Base-by-base conservation (phyloP, 1,139 yeast genomes). In the Petasospora rhodanensis region DNA sequence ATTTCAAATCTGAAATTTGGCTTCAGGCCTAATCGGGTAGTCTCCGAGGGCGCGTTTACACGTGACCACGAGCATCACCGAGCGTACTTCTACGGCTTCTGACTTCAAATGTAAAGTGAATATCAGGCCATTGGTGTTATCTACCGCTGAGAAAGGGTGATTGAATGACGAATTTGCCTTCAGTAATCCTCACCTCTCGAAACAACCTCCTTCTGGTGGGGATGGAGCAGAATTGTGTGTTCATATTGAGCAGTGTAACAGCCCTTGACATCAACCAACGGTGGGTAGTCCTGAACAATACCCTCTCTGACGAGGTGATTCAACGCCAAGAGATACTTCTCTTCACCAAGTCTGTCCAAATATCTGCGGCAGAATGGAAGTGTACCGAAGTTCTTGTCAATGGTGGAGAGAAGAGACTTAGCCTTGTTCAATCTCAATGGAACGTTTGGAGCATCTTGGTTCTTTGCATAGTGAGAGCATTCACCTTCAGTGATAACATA, bases 321-420 rank as follows among this genome's bases (percentile, higher is more conserved):
- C 58, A 91, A 71, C n/a, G 95, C 96, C 48, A 84, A 68, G 43
- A 89, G 67, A 54, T 91, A 89, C 61, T 87, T 87, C 29, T 87
- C 96, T 56, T 91, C 95, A 13, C 96, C 97, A 6, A 84, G 55
- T 47, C 94, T 72, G 55, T 93, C 99, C 55, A 91, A 69, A 58
- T 91, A 93, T 51, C 99, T 72, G 52, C 97, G 79, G 64, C 98
- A 91, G 76, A 91, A 91, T 6, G 99, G 98, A 49, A 91, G 70
- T 2, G 97, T 86, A 27, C 97, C 96, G 55, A 91, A 91, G 51
- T 82, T 76, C 40, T 71, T 68, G 56, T 86, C 79, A 51, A 91
- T 91, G 14, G 76, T 70, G 32, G 68, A 63, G 43, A 85, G 63
- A 46, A 91, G 67, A 25, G 70, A 64, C 56, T 75, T 78, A 12